phyloP scores from a whole-genome alignment of 208 protist species.

The Leishmania arabica region DNA sequence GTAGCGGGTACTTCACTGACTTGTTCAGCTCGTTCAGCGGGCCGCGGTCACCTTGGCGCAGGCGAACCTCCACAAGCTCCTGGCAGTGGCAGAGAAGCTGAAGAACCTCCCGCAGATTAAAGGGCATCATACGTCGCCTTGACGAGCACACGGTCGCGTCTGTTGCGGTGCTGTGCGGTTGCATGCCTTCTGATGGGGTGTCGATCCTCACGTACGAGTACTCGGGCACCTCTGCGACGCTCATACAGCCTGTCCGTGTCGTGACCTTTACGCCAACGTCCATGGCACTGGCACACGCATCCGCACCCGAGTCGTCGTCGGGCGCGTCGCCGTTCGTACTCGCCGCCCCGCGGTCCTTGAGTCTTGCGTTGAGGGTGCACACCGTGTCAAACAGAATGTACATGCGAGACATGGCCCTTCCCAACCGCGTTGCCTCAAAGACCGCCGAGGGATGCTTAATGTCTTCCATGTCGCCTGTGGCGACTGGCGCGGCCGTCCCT shows the following conservation, averaged over 20 bases:
- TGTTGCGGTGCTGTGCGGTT: background rate
- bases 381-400: slow-evolving; percentile 89
- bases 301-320: background rate
- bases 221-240: background rate
- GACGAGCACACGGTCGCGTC: background rate
- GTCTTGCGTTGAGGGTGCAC: slow-evolving; percentile 50
- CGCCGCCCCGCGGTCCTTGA: background rate
- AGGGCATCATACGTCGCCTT: background rate
- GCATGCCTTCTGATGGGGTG: background rate
- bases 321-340: background rate
- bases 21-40: slow-evolving; percentile 87
- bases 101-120: slow-evolving; percentile 38
- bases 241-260: background rate
- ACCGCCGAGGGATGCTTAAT: slow-evolving; percentile 1
- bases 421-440: slow-evolving; percentile 27
- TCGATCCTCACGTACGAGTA: background rate
- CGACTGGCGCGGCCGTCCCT: background rate
- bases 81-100: slow-evolving; percentile 58
- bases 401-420: slow-evolving; percentile 65
- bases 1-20: slow-evolving; percentile 59
- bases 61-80: slow-evolving; percentile 74
- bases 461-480: background rate
- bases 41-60: slow-evolving; percentile 81
- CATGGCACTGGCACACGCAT: background rate
- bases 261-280: background rate